These are phyloP conservation scores for Ascochyta viciae-villosae DNA, from an alignment of 2,329 filamentous ascomycete genomes.

Conservation along the genomic window DNA sequence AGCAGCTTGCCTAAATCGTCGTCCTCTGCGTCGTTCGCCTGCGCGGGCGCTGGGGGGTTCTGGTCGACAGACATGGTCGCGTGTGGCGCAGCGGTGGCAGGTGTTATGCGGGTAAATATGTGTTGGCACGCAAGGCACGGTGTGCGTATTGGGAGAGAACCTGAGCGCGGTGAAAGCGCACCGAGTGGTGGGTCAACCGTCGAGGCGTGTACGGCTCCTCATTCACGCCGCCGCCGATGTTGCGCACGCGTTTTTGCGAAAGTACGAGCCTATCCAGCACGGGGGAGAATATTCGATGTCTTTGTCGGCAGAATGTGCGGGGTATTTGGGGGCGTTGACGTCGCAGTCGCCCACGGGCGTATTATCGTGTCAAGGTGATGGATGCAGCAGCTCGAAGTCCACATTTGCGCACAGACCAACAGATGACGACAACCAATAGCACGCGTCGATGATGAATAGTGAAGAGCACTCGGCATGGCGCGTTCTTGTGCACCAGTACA, in stretches of 20 bases:
- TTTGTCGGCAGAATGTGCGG: not conserved
- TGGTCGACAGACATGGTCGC: constrained; percentile 35
- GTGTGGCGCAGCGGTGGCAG: constrained; percentile 14
- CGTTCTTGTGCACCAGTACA: too few species aligned
- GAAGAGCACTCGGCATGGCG: not conserved
- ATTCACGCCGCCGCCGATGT: constrained; percentile 27
- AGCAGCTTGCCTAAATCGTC: constrained; percentile 35
- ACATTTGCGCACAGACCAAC: constrained; percentile 2
- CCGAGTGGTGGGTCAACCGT: constrained; percentile 23
- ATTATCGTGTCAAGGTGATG: constrained; percentile 18
- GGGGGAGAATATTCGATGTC: not conserved
- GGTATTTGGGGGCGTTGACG: not conserved
- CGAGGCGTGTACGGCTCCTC: constrained; percentile 28
- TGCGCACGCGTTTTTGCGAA: not conserved
- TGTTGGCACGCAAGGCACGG: not conserved
- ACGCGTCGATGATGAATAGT: constrained; percentile 4
- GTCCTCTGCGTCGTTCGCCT: constrained; percentile 20
- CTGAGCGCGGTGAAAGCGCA: constrained; percentile 20
- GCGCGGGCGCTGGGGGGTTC: constrained; percentile 19
- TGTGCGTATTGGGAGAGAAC: not conserved
- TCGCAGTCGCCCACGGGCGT: constrained; percentile 21
- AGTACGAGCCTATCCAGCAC: not conserved
- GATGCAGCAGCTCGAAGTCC: constrained; percentile 7
- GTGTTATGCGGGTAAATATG: not conserved
- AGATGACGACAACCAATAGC: not conserved